Conservation (phyloP, 192 early-diverging fungal genomes). For the Globomyces pollinis-pini region DNA sequence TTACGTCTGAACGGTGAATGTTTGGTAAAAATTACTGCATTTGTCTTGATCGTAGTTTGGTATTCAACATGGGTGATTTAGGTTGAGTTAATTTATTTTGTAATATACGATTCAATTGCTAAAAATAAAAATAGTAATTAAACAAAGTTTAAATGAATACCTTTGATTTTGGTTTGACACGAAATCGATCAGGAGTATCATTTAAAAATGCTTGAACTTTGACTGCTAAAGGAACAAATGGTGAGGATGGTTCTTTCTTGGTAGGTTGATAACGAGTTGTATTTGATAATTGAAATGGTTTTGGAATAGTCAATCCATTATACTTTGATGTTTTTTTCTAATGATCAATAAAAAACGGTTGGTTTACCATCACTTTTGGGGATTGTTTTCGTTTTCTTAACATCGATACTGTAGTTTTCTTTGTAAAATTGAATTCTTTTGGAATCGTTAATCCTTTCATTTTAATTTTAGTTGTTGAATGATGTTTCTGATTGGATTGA, state of each 20-base stretch:
- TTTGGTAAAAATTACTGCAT: constrained; percentile 18
- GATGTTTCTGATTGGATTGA: background rate
- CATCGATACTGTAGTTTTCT: constrained; percentile 1
- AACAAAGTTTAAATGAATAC: background rate
- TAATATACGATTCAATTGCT: background rate
- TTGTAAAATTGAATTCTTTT: constrained; percentile 4
- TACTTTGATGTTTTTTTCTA: constrained; percentile 14
- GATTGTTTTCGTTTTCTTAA: constrained; percentile 9
- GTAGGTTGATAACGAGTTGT: constrained; percentile 4
- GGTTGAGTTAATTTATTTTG: constrained; percentile 28
- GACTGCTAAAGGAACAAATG: constrained; percentile 37
- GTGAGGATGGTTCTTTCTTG: constrained; percentile 19
- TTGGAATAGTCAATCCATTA: constrained; percentile 39
- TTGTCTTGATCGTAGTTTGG: constrained; percentile 30
- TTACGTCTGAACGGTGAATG: constrained; percentile 16
- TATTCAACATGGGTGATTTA: constrained; percentile 34
- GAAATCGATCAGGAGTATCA: constrained; percentile 22
- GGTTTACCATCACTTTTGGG: background rate
- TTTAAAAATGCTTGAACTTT: constrained; percentile 27
- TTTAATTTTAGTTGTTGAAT: background rate
- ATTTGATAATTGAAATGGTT: constrained; percentile 40
- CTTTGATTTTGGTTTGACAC: constrained; percentile 1
- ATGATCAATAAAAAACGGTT: background rate
- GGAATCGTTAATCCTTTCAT: background rate
- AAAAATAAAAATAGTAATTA: background rate